Conservation (phyloP, 2,329 filamentous ascomycete genomes). For the Xylaria sp. region DNA sequence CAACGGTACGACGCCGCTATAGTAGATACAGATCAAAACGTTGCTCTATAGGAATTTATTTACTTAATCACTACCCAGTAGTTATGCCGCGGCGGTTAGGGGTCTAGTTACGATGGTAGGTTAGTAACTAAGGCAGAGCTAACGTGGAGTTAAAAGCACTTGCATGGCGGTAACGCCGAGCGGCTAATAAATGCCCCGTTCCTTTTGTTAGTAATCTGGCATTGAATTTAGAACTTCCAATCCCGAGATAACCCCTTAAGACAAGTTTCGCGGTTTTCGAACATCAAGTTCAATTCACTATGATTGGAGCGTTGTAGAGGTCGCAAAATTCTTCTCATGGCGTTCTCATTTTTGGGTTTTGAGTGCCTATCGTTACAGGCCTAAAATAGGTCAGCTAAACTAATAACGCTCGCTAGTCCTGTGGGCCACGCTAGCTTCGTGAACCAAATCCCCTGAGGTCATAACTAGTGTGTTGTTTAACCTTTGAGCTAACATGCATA, state of each 20-base stretch:
- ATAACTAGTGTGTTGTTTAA: not conserved
- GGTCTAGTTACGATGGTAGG: not conserved
- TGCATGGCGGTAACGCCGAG: not conserved
- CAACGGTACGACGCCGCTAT: too few species aligned
- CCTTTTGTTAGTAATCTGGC: not conserved
- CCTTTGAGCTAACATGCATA: not conserved
- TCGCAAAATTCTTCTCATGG: not conserved
- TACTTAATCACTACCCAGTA: too few species aligned
- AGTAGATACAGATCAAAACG: too few species aligned
- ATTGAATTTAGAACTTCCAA: not conserved
- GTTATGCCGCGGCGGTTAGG: not conserved
- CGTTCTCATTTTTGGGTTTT: not conserved
- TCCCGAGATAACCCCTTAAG: not conserved
- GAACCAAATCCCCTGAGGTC: not conserved
- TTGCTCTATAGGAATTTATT: too few species aligned
- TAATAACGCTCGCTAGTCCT: not conserved
- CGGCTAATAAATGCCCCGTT: not conserved
- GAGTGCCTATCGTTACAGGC: not conserved
- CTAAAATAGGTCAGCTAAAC: not conserved
- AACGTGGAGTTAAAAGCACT: not conserved
- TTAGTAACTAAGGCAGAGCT: not conserved
- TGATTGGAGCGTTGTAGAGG: not conserved
- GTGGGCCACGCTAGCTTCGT: not conserved
- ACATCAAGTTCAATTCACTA: not conserved
- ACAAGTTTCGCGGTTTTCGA: not conserved